Conservation (phyloP, 306 rosid genomes). For the Ziziphus jujuba region DNA sequence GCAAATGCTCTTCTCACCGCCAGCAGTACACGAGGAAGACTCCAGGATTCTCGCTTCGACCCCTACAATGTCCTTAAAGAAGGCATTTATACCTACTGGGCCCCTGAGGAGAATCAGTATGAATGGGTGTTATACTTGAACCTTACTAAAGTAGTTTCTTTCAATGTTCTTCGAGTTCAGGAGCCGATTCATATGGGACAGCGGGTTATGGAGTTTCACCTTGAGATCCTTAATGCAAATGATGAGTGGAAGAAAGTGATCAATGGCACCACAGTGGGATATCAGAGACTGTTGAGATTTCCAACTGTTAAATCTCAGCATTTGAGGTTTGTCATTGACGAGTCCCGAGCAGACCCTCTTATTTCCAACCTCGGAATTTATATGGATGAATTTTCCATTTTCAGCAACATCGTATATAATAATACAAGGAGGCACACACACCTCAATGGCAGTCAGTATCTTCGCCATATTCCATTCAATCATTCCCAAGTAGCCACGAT, state of each 20-base stretch:
- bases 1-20: constrained; percentile 44
- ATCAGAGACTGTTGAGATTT: constrained; percentile 65
- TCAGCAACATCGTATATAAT: constrained; percentile 23
- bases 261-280: constrained; percentile 79
- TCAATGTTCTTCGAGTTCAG: constrained; percentile 75
- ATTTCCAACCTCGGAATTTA: constrained; percentile 64
- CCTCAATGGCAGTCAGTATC: constrained; percentile 53
- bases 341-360: constrained; percentile 74
- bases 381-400: constrained; percentile 52
- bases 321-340: constrained; percentile 66
- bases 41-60: constrained; percentile 41
- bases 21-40: constrained; percentile 71
- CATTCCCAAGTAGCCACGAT: constrained; percentile 40
- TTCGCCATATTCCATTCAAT: constrained; percentile 25
- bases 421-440: constrained; percentile 19
- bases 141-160: constrained; percentile 55
- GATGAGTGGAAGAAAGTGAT: constrained; percentile 58
- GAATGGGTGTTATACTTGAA: constrained; percentile 55
- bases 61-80: constrained; percentile 65
- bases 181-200: constrained; percentile 97
- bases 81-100: constrained; percentile 77
- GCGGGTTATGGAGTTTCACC: constrained; percentile 68
- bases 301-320: constrained; percentile 48
- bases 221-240: constrained; percentile 45
- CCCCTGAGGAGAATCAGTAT: constrained; percentile 59